Evolutionary conservation across 129 eudicot species (phyloP), one percentile per base, ranked within the genome.

Genomic region (Erigeron canadensis): DNA sequence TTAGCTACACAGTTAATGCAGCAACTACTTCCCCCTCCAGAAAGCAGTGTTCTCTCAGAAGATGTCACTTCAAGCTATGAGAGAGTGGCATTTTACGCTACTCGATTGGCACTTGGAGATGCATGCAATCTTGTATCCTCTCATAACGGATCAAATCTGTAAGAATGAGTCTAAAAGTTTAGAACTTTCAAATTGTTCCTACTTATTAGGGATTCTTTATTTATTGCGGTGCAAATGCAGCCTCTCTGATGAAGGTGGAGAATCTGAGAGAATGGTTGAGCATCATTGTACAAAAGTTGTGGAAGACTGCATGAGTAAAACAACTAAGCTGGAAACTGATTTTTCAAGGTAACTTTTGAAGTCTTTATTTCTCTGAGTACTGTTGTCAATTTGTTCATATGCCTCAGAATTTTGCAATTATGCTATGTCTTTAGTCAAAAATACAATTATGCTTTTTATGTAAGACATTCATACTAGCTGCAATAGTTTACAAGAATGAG

Each of bases 1-100:
- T 73, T 81, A 76, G 78, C 98, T 22, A 84, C 91, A 50, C 93
- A 84, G 55, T 82, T 94, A 37, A 90, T 89, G 90, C 98, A 94
- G 78, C 97, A 82, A 77, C 75, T 94, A 40, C 60, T 94, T 74
- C 69, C 67, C 7, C 85, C 97, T 81, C 87, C 96, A 38, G 83
- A 90, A 19, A 70, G 84, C 61, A 40, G 69, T 4, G 28, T 94
- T 79, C 80, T 94, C 28, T 87, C 87, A 44, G 60, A 77, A 4
- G 87, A 89, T 82, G 86, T 82, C 39, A 72, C 69, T 63, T 78
- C 70, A 50, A 53, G 60, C 56, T 79, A 77, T 78, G 97, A 84
- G 53, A 67, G 73, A 70, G 63, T 81, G 45, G 64, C 76, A 13
- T 87, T 89, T 78, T 74, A 77, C 75, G 81, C 79, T 65, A 81